These are phyloP conservation scores for Ulota crispa DNA, from an alignment of 225 moss, liverwort and hornwort species.

Conservation along the genomic window DNA sequence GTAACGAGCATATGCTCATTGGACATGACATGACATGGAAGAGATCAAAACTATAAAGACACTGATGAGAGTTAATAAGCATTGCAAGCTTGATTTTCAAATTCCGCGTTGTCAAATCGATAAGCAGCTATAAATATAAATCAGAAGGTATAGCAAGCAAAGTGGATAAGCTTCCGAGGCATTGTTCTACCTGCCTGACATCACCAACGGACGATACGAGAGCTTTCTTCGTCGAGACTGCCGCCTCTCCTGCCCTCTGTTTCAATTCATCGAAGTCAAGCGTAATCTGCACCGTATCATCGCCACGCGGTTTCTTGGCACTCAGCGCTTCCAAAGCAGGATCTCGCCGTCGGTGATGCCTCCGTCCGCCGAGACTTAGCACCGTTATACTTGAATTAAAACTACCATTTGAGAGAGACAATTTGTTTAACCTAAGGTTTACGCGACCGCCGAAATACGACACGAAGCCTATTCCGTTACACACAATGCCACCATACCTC, in stretches of 20 bases:
- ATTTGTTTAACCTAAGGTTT: slow-evolving; percentile 25
- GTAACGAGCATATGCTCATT: neutral
- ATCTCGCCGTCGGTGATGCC: slow-evolving; percentile 57
- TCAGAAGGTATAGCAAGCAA: neutral
- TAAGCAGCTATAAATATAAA: slow-evolving; percentile 11
- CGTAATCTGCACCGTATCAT: slow-evolving; percentile 74
- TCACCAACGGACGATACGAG: slow-evolving; percentile 39
- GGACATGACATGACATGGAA: neutral
- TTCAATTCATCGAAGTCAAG: slow-evolving; percentile 76
- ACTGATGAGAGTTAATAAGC: neutral
- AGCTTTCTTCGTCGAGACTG: slow-evolving; percentile 39
- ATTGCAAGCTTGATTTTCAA: slow-evolving; percentile 7
- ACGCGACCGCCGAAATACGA: slow-evolving; percentile 19
- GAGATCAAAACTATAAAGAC: neutral
- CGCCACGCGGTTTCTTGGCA: slow-evolving; percentile 35
- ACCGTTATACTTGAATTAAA: neutral
- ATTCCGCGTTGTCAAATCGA: neutral
- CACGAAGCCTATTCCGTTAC: slow-evolving; percentile 16
- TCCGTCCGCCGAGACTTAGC: slow-evolving; percentile 46
- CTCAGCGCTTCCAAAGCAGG: slow-evolving; percentile 4
- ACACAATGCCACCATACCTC: slow-evolving; percentile 7
- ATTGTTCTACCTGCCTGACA: slow-evolving; percentile 38
- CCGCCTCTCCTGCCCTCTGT: slow-evolving; percentile 58
- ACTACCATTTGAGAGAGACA: neutral
- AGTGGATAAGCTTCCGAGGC: neutral